A percentile compares a stretch with the other conserved stretches of the same genome.
These are phyloP conservation scores for Mycena alexandri DNA, from an alignment of 768 basidiomycete species.

Conservation along the genomic window DNA sequence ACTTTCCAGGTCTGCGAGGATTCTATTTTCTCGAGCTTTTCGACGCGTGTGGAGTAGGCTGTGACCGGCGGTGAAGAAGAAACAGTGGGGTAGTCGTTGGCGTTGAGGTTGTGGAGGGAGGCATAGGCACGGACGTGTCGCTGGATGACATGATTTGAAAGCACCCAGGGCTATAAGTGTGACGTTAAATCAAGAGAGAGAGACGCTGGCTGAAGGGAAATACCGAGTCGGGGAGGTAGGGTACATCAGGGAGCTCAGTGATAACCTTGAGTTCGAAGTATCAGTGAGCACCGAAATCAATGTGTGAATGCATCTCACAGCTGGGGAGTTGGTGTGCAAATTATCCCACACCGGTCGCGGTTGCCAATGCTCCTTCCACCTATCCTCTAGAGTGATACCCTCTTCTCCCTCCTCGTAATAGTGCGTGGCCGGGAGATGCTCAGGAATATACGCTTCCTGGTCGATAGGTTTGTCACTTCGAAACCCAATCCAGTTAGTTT, in stretches of 20 bases:
- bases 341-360: conserved; percentile 40
- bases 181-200: background rate
- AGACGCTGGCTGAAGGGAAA: background rate
- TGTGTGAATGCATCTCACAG: conserved; percentile 4
- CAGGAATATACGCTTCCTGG: conserved; percentile 20
- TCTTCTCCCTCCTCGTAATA: conserved; percentile 36
- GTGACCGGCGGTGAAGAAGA: conserved; percentile 36
- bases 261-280: conserved; percentile 28
- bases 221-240: conserved; percentile 38
- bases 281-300: background rate
- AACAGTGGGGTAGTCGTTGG: conserved; percentile 41
- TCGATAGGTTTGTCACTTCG: conserved; percentile 26
- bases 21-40: conserved; percentile 47
- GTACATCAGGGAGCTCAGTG: conserved; percentile 40
- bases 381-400: conserved; percentile 31
- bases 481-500: background rate
- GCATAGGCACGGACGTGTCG: conserved; percentile 50
- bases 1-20: conserved; percentile 38
- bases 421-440: conserved; percentile 24
- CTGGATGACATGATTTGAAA: conserved; percentile 39
- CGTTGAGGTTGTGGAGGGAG: conserved; percentile 46
- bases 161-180: conserved; percentile 36
- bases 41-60: conserved; percentile 55
- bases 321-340: conserved; percentile 38
- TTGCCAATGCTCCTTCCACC: conserved; percentile 39